Evolutionary conservation across 78 protist genomes (phyloP).

Genomic region (Cavenderia fasciculata): DNA sequence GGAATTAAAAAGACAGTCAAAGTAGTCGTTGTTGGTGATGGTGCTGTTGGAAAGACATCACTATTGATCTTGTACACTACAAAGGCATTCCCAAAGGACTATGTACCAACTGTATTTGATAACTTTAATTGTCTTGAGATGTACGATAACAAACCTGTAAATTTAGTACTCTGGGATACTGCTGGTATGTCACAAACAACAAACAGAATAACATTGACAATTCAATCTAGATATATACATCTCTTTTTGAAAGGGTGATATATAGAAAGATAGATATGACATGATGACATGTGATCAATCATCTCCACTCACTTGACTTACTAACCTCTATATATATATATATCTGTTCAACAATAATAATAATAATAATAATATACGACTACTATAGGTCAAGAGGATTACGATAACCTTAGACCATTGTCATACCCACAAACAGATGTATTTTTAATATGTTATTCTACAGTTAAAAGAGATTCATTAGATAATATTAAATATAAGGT

Average conservation of each 20-base stretch:
- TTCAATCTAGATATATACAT: too few relatives aligned
- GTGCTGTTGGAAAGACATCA: constrained; percentile 74
- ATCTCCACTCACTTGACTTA: too few relatives aligned
- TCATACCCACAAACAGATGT: constrained; percentile 88
- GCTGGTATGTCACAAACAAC: too few relatives aligned
- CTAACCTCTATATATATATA: too few relatives aligned
- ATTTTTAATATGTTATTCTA: constrained; percentile 91
- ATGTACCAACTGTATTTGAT: constrained; percentile 53
- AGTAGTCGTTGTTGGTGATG: constrained; percentile 77
- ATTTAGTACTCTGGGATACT: constrained; percentile 55
- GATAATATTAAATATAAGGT: constrained; percentile 89
- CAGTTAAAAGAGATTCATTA: constrained; percentile 84
- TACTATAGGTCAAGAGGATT: constrained; percentile 57
- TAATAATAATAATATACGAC: too few relatives aligned
- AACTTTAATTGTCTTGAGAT: constrained; percentile 77
- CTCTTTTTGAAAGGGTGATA: too few relatives aligned
- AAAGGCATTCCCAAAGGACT: constrained; percentile 46
- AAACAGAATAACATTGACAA: too few relatives aligned
- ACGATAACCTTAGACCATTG: constrained; percentile 25
- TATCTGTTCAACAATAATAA: too few relatives aligned
- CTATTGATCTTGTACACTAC: constrained; percentile 10
- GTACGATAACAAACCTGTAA: constrained; percentile 78
- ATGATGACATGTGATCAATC: too few relatives aligned
- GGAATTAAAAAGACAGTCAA: constrained; percentile 62
- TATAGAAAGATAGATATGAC: too few relatives aligned